Evolutionary conservation across 2,329 filamentous ascomycete genomes (phyloP), one percentile per base, ranked within the genome.

Genomic region (Apiospora malaysiana): DNA sequence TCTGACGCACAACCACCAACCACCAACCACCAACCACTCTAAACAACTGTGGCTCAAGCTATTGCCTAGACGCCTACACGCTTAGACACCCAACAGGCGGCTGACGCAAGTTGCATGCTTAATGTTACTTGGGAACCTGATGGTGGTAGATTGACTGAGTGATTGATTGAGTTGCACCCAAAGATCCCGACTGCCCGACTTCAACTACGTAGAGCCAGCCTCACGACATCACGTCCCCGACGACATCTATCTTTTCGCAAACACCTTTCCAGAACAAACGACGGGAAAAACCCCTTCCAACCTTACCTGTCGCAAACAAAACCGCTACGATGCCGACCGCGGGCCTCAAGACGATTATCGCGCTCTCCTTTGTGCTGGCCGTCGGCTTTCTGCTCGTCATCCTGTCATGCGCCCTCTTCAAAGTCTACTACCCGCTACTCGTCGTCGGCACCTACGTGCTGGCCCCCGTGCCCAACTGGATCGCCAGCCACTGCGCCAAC

Each of bases 301-400:
- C 46, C 18, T 40, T 37, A 16, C 32, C 46, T 70, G 21, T 18
- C 42, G 42, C 42, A 51, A 51, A 56, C 70, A 49, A 65, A 68
- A 46, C 10, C 45, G 45, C 67, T 84, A 86, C 78, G 74, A 90
- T 90, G 88, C 82, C 88, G 85, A 89, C 93, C 86, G 94, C 96
- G 78, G 96, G 96, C 81, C 91, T 99, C 80, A 98, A 98, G 86
- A 99, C 96, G 76, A 99, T 99, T 84, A 99, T 99, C 83, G 94
- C 94, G 75, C 93, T 99, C 77, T 98, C 96, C 81, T 99, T 99
- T 85, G 96, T 99, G 81, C 94, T 99, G 75, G 96, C 96, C 77
- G 96, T 99, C 78, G 96, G 96, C 78, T 99, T 99, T 86, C 93
- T 99, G 78, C 94, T 99, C 76, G 96, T 98, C 77, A 99, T 99